Base-by-base conservation (phyloP, 148 eudicot species). In the Rheum nobile region DNA sequence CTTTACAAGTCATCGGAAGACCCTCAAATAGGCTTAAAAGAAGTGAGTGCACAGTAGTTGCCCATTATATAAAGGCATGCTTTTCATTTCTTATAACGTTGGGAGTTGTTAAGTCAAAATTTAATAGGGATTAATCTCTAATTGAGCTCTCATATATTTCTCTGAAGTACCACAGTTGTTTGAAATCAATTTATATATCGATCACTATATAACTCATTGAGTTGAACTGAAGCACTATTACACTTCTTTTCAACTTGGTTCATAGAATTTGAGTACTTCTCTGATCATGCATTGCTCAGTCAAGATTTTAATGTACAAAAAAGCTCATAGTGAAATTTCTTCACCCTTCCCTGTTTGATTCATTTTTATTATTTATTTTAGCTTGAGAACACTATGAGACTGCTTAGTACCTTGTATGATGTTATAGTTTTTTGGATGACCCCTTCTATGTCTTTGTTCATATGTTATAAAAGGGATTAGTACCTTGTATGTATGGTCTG, bases 321-420 rank as follows among this genome's bases (percentile, higher is more conserved):
- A 48, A 16, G 54, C 21, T 47, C 22, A 48, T 48, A n/a, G 6
- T 48, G 7, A 48, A n/a, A 3, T 48, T 41, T 48, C 55, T 19
- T 17, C 22, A 3, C 7, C 22, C 22, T 48, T 48, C 22, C 55
- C 39, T 6, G 17, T 65, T 16, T 32, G 11, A 65, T 65, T 0
- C 32, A 65, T 14, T 2, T 2, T 31, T 77, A 79, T 75, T 77
- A 41, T 29, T 7, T 79, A 74, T 16, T 84, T 80, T 76, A 95
- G 99, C 99, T 95, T 84, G 99, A 95, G 81, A 91, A 85, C 77
- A 89, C 85, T 22, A 92, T 90, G 83, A 90, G 99, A 75, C 88
- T 95, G 87, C 87, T 95, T 42, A 48, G n/a, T 48, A n/a, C n/a
- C 22, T 48, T 48, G 54, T n/a, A 48, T 6, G 54, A 48, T 48